Base-by-base conservation (phyloP, 2,329 filamentous ascomycete species). In the Lachnellula occidentalis region DNA sequence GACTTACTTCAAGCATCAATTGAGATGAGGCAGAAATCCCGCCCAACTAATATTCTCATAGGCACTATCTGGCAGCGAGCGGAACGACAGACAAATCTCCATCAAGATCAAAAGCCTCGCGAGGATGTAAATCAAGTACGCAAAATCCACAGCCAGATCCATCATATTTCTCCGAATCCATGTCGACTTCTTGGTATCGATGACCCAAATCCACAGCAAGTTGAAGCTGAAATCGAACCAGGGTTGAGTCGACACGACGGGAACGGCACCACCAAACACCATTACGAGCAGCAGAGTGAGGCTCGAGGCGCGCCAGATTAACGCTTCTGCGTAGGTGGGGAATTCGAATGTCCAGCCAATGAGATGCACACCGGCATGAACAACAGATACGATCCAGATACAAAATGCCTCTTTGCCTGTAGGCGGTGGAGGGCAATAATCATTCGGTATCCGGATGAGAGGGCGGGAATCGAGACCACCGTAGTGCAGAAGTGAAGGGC, bases 201-300 rank as follows among this genome's bases (percentile, higher is more conserved):
- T 39, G 11, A 53, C 43, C 50, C 43, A 53, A 17, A 53, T 53
- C 43, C 50, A 53, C 15, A 53, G 34, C n/a, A 53, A 24, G n/a
- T 53, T 53, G n/a, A 53, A 53, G 21, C 42, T 53, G 36, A 53
- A 53, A 41, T 53, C 50, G 34, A 53, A 53, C 50, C 42, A 53
- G 8, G 42, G 41, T 31, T 39, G 34, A 9, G 50, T 48, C 17
- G 50, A 53, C 14, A 53, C 34, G 19, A 53, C 50, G 12, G 50
- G 50, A 53, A n/a, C 50, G n/a, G 43, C 50, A 24, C 50, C 50
- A 39, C 50, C 50, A 41, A 53, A 22, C 8, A 48, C 31, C 43
- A 53, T 53, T 27, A 53, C 34, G 34, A 53, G n/a, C 9, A 53
- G 34, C 11, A 53, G 45, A 6, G 31, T 41, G 8, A 48, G 14